Evolutionary conservation across 2,329 filamentous ascomycete genomes (phyloP), one percentile per base, ranked within the genome.

Genomic region (Epichloe bromicola): DNA sequence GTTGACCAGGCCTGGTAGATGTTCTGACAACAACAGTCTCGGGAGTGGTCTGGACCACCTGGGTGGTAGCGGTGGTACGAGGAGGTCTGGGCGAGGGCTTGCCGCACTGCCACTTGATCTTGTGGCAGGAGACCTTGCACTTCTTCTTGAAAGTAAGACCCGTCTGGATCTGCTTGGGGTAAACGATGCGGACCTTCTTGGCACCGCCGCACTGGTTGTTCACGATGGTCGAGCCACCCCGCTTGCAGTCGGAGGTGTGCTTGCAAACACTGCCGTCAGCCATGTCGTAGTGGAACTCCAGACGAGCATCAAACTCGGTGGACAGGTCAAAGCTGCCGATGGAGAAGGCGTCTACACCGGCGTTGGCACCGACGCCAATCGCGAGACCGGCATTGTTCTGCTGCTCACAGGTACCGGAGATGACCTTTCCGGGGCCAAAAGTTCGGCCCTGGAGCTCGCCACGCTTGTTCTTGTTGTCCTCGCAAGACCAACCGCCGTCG

Each of bases 181-280:
- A 80, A 65, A 82, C 70, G 65, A 96, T 82, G 50, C 79, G 82
- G 55, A 96, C 88, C 52, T 80, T 82, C 65, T 78, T 88, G 57
- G 91, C 90, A 68, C 90, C 90, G 79, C 89, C 91, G 66, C 91
- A 97, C 76, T 96, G 88, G 54, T 74, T 80, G 78, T 96, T 96
- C 70, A 80, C 71, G 60, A 96, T 75, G 45, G 76, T 78, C 53
- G 80, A 83, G 61, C 87, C 87, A 15, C 75, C 71, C 51, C 75
- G 72, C 56, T 74, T 79, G 78, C 88, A 94, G 49, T 74, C 63
- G 57, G 78, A 73, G 55, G 79, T 81, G 61, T 94, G 85, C 72
- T 86, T 91, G 82, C 91, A 97, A 54, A 68, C 79, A 14, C 80
- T 83, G 59, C 86, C 86, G 65, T 91, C 87, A 2, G 81, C 77